Conservation (phyloP, 2,329 filamentous ascomycete species). For the Colletotrichum lupini region DNA sequence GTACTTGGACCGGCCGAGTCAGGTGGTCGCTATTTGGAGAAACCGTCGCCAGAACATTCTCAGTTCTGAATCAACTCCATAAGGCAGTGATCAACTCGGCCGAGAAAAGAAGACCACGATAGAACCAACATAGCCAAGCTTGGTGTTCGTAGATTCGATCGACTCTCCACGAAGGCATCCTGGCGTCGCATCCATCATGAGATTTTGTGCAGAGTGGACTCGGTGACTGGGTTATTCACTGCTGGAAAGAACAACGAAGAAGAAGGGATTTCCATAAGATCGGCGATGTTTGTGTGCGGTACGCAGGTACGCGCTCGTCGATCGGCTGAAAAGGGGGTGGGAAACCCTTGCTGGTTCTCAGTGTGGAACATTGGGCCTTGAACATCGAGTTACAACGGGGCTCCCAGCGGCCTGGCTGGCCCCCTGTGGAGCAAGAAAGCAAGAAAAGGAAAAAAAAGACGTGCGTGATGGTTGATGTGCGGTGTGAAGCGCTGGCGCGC, state of each 20-base stretch:
- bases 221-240: not conserved
- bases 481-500: slow-evolving; percentile 27
- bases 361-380: not conserved
- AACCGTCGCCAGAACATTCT: not conserved
- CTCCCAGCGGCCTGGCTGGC: slow-evolving; percentile 10
- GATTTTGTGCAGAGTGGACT: slow-evolving; percentile 4
- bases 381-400: slow-evolving; percentile 1
- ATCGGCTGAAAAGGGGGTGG: slow-evolving; percentile 19
- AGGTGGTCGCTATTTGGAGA: not conserved
- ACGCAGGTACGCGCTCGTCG: not conserved
- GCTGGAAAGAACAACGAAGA: not conserved
- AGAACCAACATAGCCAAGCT: slow-evolving; percentile 20
- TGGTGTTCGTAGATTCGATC: slow-evolving; percentile 15
- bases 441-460: not conserved
- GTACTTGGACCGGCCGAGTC: not conserved
- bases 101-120: not conserved
- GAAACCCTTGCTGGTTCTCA: slow-evolving; percentile 3
- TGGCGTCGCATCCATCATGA: slow-evolving; percentile 5
- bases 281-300: slow-evolving; percentile 9
- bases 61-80: not conserved
- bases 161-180: slow-evolving; percentile 23
- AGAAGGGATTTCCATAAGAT: slow-evolving; percentile 24
- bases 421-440: slow-evolving; percentile 5
- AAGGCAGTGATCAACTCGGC: slow-evolving; percentile 1
- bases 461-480: slow-evolving; percentile 18